Evolutionary conservation across 768 basidiomycete genomes (phyloP).

Genomic region (Rhizopogon vinicolor): DNA sequence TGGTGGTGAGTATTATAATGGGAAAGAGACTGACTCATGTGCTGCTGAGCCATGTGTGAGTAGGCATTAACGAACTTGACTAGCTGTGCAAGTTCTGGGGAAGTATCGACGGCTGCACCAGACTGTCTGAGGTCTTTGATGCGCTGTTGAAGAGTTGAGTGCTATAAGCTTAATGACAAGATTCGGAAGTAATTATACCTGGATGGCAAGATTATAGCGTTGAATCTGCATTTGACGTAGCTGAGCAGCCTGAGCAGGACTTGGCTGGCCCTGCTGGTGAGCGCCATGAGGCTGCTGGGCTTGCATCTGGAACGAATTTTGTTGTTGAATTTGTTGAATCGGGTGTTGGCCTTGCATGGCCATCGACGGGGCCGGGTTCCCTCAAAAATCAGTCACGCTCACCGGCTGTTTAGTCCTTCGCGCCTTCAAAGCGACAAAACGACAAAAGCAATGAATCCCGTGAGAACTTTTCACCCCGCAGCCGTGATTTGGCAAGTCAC

Average conservation of each 20-base stretch:
- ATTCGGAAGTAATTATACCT: neutral
- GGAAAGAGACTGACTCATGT: conserved; percentile 26
- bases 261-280: neutral
- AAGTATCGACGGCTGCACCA: conserved; percentile 42
- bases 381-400: neutral
- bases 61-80: conserved; percentile 32
- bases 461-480: neutral
- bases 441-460: neutral
- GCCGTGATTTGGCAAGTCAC: neutral
- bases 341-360: conserved; percentile 14
- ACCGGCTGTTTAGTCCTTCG: no score
- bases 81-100: conserved; percentile 38
- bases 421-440: no score
- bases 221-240: neutral
- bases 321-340: conserved; percentile 11
- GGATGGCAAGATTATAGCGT: neutral
- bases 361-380: neutral
- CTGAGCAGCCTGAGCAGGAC: neutral
- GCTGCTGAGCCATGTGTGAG: conserved; percentile 22
- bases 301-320: conserved; percentile 12
- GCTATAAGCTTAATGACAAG: no score
- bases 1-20: neutral
- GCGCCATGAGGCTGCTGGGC: neutral
- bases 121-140: conserved; percentile 36
- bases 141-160: conserved; percentile 27